A percentile compares a stretch with the other conserved stretches of the same genome.
Evolutionary conservation across 495 filamentous ascomycete species (phyloP).

Genomic region (Glonium stellatum): DNA sequence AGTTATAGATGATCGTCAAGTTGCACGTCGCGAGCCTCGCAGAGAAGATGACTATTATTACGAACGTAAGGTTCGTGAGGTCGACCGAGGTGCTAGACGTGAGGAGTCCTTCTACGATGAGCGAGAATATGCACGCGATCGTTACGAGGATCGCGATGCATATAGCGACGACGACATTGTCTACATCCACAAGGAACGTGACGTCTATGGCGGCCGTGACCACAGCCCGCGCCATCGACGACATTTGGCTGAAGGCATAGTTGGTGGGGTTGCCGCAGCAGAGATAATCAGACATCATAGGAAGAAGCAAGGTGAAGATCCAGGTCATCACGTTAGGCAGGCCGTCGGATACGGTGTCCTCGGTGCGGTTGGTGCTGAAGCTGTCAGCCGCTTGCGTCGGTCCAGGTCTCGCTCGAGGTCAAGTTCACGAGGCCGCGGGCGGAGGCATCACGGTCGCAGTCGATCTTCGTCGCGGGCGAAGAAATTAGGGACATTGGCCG

Average conservation of each 20-base stretch:
- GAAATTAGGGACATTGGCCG: conserved; percentile 65
- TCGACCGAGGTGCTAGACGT: conserved; percentile 30
- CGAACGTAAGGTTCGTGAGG: conserved; percentile 51
- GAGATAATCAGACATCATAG: conserved; percentile 67
- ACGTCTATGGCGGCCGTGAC: conserved; percentile 40
- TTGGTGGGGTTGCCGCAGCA: conserved; percentile 69
- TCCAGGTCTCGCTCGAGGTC: conserved; percentile 37
- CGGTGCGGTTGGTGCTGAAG: conserved; percentile 76
- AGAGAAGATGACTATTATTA: conserved; percentile 58
- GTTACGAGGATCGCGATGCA: conserved; percentile 35
- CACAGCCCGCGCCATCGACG: conserved; percentile 61
- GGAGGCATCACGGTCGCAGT: conserved; percentile 31
- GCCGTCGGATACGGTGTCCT: conserved; percentile 73
- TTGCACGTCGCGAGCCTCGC: conserved; percentile 35
- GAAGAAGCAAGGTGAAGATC: conserved; percentile 50
- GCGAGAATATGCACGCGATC: conserved; percentile 48
- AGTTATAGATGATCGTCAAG: conserved; percentile 42
- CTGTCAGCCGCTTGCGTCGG: conserved; percentile 48
- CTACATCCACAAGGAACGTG: conserved; percentile 46
- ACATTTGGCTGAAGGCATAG: conserved; percentile 79
- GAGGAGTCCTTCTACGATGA: conserved; percentile 44
- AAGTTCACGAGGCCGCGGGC: conserved; percentile 23
- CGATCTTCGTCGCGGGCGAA: conserved; percentile 51
- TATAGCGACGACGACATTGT: conserved; percentile 61
- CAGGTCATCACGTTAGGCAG: conserved; percentile 59